These are phyloP conservation scores for Pseudopithomyces chartarum DNA, from an alignment of 2,329 filamentous ascomycete species.

Conservation along the genomic window DNA sequence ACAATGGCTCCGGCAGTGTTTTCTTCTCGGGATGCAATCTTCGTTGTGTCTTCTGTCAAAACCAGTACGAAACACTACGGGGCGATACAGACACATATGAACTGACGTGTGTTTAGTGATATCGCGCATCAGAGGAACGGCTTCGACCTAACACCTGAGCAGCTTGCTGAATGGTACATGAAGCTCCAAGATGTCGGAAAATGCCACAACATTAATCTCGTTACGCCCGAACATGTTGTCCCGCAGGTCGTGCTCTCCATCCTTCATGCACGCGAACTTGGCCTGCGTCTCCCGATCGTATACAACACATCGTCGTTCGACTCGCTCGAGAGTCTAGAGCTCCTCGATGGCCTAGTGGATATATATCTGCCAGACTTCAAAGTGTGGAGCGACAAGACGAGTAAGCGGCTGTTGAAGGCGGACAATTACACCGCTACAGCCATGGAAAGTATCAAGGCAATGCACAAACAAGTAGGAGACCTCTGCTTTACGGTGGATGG, in stretches of 20 bases:
- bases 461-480: conserved; percentile 83
- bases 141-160: conserved; percentile 76
- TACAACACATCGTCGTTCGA: conserved; percentile 89
- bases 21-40: conserved; percentile 81
- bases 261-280: conserved; percentile 71
- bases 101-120: conserved; percentile 53
- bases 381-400: conserved; percentile 71
- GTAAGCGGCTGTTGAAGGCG: conserved; percentile 75
- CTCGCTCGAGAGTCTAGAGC: conserved; percentile 69
- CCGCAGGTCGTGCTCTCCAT: conserved; percentile 81
- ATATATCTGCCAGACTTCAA: conserved; percentile 92
- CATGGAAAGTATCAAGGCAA: conserved; percentile 76
- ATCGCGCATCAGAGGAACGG: conserved; percentile 83
- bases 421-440: conserved; percentile 75
- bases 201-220: conserved; percentile 88
- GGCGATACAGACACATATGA: background rate
- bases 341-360: conserved; percentile 80
- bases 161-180: conserved; percentile 80
- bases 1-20: conserved; percentile 78
- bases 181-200: conserved; percentile 80
- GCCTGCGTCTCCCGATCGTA: conserved; percentile 73
- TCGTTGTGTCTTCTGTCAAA: conserved; percentile 61
- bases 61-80: background rate
- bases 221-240: conserved; percentile 86
- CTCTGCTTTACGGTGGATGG: conserved; percentile 81